phyloP scores from a whole-genome alignment of 164 flowering plant species.

The Malania oleifera region DNA sequence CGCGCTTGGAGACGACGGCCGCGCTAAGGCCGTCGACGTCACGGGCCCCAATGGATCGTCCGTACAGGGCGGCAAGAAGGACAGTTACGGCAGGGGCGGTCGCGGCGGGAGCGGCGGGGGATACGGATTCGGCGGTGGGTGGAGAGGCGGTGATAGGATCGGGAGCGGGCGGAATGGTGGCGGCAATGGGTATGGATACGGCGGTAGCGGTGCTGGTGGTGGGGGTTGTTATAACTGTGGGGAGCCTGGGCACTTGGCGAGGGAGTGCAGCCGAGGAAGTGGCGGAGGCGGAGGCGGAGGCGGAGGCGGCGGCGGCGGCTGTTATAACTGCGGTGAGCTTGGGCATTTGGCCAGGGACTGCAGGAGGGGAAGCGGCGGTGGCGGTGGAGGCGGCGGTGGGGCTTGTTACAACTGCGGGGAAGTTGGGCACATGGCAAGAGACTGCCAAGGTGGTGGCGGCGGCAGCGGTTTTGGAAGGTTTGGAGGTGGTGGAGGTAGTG shows the following conservation, averaged over 20 bases:
- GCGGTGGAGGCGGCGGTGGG: constrained; percentile 20
- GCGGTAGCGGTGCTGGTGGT: constrained; percentile 12
- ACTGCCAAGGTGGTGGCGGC: constrained; percentile 23
- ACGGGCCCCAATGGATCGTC: constrained; percentile 39
- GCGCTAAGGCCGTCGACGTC: constrained; percentile 62
- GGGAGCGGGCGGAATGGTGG: constrained; percentile 4
- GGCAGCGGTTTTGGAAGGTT: constrained; percentile 14
- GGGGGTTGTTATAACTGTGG: neutral
- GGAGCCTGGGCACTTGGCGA: neutral
- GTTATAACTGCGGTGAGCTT: constrained; percentile 29
- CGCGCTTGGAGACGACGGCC: constrained; percentile 33
- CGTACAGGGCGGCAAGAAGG: constrained; percentile 15
- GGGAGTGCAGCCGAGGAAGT: too few relatives aligned
- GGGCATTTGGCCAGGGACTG: constrained; percentile 29
- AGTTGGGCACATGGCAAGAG: constrained; percentile 43
- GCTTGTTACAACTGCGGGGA: constrained; percentile 29
- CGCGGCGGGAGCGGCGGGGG: constrained; percentile 22
- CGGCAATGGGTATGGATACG: neutral
- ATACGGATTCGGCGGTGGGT: constrained; percentile 13
- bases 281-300: constrained; percentile 20
- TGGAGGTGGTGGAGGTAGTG: constrained; percentile 9
- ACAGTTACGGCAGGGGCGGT: constrained; percentile 9
- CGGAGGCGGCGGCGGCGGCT: constrained; percentile 20
- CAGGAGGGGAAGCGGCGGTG: constrained; percentile 12
- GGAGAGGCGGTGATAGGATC: constrained; percentile 17